Conservation (phyloP, 1,139 yeast species). For the Williopsis jadinii region DNA sequence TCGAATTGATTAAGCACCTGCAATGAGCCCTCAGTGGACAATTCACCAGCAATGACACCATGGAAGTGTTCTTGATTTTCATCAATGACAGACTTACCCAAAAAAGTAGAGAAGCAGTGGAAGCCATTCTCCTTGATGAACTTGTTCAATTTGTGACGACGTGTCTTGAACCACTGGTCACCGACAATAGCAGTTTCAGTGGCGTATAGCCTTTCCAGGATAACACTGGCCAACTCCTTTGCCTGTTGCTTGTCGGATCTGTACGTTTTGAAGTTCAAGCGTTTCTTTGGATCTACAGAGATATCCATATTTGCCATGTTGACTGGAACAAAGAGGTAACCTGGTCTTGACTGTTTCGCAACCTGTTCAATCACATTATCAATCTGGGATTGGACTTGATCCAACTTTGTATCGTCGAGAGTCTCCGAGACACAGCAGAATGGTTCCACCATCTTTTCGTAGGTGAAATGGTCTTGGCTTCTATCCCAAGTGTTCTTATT, state of each 20-base stretch:
- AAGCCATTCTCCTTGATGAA: constrained; percentile 40
- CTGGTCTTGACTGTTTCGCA: constrained; percentile 54
- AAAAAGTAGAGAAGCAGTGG: constrained; percentile 36
- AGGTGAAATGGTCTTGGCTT: constrained; percentile 54
- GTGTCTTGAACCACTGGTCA: constrained; percentile 60
- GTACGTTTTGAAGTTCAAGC: constrained; percentile 17
- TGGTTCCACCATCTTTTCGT: constrained; percentile 52
- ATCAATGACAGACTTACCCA: constrained; percentile 55
- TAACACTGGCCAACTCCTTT: constrained; percentile 33
- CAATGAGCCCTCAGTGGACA: constrained; percentile 26
- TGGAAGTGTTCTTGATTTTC: constrained; percentile 51
- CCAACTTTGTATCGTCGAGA: constrained; percentile 37
- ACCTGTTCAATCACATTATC: constrained; percentile 54
- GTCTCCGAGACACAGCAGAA: constrained; percentile 51
- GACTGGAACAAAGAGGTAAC: constrained; percentile 61
- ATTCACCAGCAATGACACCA: constrained; percentile 56
- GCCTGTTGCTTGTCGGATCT: constrained; percentile 13
- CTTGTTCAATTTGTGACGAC: constrained; percentile 34
- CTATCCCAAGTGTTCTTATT: constrained; percentile 36
- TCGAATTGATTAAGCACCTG: constrained; percentile 36
- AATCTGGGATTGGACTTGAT: constrained; percentile 25
- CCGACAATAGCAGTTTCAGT: constrained; percentile 52
- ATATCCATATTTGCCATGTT: constrained; percentile 48
- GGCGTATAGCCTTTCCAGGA: constrained; percentile 39
- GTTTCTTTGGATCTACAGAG: constrained; percentile 24